A percentile compares a stretch with the other conserved stretches of the same genome.
These are phyloP conservation scores for Firmiana major DNA, from an alignment of 345 rosid species.

Conservation along the genomic window DNA sequence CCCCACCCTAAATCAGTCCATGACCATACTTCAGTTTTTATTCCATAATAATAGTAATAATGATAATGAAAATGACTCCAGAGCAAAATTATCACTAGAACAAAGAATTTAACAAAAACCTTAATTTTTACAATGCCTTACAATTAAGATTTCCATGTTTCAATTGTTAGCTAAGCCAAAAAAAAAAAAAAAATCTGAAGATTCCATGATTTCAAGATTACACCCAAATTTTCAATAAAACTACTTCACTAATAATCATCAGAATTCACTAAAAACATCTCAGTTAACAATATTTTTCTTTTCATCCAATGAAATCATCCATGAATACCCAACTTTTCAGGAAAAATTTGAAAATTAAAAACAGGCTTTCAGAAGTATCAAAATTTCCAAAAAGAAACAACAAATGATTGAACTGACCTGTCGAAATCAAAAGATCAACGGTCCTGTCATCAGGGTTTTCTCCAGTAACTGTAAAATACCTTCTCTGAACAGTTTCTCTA, in stretches of 20 bases:
- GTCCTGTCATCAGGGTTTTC: conserved; percentile 82
- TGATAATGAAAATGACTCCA: background rate
- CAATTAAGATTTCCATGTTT: background rate
- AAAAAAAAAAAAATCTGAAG: too few species aligned
- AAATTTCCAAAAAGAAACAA: background rate
- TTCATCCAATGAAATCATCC: background rate
- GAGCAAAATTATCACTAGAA: background rate
- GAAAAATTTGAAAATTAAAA: background rate
- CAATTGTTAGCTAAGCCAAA: background rate
- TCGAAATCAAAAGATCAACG: conserved; percentile 78
- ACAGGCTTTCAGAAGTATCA: background rate
- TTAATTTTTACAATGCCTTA: background rate
- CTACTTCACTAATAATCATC: too few species aligned
- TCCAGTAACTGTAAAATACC: conserved; percentile 90
- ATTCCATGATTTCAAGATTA: background rate
- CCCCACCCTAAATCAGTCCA: too few species aligned
- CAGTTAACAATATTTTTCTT: background rate
- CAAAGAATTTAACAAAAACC: background rate
- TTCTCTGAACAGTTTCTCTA: conserved; percentile 81
- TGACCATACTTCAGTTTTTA: background rate
- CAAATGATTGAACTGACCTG: conserved; percentile 39
- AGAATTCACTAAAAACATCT: background rate
- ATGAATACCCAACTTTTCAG: background rate
- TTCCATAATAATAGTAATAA: background rate
- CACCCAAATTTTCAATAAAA: background rate